Base-by-base conservation (phyloP, 2,329 filamentous ascomycete genomes). In the Pestalotiopsis sp. region DNA sequence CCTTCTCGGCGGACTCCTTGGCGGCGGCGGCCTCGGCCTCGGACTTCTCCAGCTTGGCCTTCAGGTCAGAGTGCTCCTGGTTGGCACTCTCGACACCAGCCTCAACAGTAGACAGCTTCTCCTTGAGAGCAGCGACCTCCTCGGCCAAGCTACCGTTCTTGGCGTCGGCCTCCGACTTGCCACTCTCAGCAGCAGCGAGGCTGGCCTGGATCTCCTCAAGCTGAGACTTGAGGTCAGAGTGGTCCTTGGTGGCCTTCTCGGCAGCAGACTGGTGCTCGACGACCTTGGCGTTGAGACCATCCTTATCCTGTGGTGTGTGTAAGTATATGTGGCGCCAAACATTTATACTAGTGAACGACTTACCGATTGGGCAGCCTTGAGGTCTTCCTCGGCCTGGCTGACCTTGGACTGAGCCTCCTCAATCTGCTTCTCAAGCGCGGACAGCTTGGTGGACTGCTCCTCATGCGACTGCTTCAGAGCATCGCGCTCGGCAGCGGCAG, bases 341-440 rank as follows among this genome's bases (percentile, higher is more conserved):
- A 57, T 49, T 2, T 52, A 31, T 36, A 1, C 31, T 23, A 20
- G 9, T 23, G 9, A 27, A 12, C 14, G 17, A 67, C 78, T 71
- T 77, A 82, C 80, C 31, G 72, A 71, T 59, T 79, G 72, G 1
- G 76, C 74, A 38, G 75, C 69, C 65, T 78, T 74, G 7, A 85
- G 75, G 63, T 82, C 76, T 23, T 80, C 80, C 31, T 79, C 76
- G 12, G 78, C 77, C 73, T 82, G 79, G 27, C 77, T 74, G 3
- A 78, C 78, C 71, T 81, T 81, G 67, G 78, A 74, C 68, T 81
- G 76, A 4, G 80, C 80, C 63, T 76, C 75, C 66, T 81, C 77
- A 5, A 71, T 71, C 68, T 81, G 71, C 67, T 75, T 74, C 65
- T 78, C 72, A 39, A 81, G 75, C n/a, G 68, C 72, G 14, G 75